Base-by-base conservation (phyloP, 2,329 filamentous ascomycete genomes). In the Scolecobasidium constrictum region DNA sequence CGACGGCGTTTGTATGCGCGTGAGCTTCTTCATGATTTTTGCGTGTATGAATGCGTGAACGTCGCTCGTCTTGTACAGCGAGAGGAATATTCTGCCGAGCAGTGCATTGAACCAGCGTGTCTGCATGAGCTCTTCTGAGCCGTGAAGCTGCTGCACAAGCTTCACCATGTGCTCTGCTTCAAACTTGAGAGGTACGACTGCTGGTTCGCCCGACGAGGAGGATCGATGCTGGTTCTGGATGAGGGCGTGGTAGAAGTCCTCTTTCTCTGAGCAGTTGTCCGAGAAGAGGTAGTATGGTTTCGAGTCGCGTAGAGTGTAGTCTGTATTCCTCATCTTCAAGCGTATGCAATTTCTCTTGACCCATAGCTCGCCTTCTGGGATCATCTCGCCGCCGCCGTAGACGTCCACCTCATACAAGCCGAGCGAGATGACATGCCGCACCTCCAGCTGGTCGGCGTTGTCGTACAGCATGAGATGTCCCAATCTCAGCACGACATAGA, bases 391-490 rank as follows among this genome's bases (percentile, higher is more conserved):
- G 20, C 87, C 90, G 5, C 81, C 85, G 61, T 88, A 92, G 54
- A 96, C 77, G 52, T 81, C 83, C 44, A 96, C 75, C 47, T 81
- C 75, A 63, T 96, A 86, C 54, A 94, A 83, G 23, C 86, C 83
- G 7, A 98, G 73, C 0, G 88, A 94, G 44, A 98, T 86, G 43
- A 98, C 92, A 64, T 96, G 87, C 49, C 90, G 83, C 13, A 98
- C 92, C 63, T 98, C 92, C 52, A 95, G 73, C 61, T 96, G 88
- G 52, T 94, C 86, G 42, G 86, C 80, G 56, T 96, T 88, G 58
- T 98, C 92, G 61, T 95, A 98, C 7, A 98, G 77, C 86, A 98
- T 95, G 40, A 98, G 67, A 58, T 96, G 88, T 28, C 90, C 88
- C 62, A 95, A 88, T 57, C 87, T 81, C 47, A 95, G 62, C 38